These are phyloP conservation scores for Immersiella caudata DNA, from an alignment of 495 filamentous ascomycete species.

Conservation along the genomic window DNA sequence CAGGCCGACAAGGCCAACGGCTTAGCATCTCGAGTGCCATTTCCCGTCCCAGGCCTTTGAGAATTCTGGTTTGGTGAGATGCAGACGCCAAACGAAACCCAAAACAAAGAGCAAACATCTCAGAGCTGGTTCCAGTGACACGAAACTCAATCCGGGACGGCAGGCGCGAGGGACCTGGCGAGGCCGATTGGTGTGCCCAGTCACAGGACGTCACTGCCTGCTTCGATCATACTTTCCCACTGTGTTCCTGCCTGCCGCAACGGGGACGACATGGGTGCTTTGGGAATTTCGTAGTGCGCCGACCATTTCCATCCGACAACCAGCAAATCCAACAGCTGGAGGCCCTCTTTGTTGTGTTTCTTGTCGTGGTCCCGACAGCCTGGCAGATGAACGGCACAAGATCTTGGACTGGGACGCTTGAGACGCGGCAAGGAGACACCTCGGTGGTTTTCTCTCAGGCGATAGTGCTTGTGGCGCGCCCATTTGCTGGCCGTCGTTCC, in stretches of 20 bases:
- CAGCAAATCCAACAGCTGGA: neutral
- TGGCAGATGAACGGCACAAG: neutral
- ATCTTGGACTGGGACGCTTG: neutral
- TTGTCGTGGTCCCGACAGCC: neutral
- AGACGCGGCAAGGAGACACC: constrained; percentile 13
- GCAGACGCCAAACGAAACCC: neutral
- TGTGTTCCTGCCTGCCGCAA: neutral
- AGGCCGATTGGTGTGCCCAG: neutral
- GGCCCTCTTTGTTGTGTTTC: neutral
- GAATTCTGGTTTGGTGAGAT: neutral
- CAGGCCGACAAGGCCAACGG: neutral
- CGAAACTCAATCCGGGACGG: neutral
- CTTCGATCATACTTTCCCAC: neutral
- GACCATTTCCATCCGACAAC: neutral
- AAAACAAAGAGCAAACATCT: neutral
- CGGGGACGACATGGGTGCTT: neutral
- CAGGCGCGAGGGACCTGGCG: neutral
- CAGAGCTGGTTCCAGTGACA: neutral
- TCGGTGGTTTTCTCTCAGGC: constrained; percentile 8
- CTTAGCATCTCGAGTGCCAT: neutral
- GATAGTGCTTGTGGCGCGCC: neutral
- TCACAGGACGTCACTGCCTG: neutral
- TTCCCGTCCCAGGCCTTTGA: neutral
- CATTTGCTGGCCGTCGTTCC: constrained; percentile 12
- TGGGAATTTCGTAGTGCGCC: neutral